Base-by-base conservation (phyloP, 179 eudicot genomes). In the Silene noctiflora region DNA sequence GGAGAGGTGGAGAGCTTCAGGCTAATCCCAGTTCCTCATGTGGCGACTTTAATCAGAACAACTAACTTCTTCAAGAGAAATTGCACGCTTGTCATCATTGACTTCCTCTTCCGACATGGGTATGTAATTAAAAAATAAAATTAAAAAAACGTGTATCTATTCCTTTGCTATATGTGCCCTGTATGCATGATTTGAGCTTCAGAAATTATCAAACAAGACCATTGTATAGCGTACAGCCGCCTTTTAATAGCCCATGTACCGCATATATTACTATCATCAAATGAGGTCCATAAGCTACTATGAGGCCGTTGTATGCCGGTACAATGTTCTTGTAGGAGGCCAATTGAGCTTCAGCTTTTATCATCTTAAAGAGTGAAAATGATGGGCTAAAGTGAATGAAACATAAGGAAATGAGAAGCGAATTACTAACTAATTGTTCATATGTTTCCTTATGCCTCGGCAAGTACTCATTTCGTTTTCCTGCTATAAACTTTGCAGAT, bases 61-160 rank as follows among this genome's bases (percentile, higher is more conserved):
- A 89, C 94, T 31, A 77, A 77, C 48, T 84, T 80, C 78, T 94
- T 85, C 88, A 94, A 94, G 84, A 78, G 91, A 29, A 94, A 94
- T 80, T 94, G 98, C 84, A 84, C 87, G 46, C 87, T 94, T 77
- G 98, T 94, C 82, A 87, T 94, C 75, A 94, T 92, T 29, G 98
- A 94, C 85, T 92, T 91, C 89, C 91, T 94, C 72, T 81, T 90
- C 81, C 91, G 98, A n/a, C 98, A 94, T 59, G 98, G 98, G 98
- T 94, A 91, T 56, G 84, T 51, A 51, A 2, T 51, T 51, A 51
- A 16, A 51, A 51, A 51, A 13, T 11, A 51, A 16, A 39, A 7
- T 8, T 0, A 39, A 39, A 39, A 3, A 39, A 0, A 39, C 2
- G n/a, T n/a, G n/a, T n/a, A 8, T 39, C 46, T 39, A 39, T 39